Evolutionary conservation across 345 rosid genomes (phyloP).

Genomic region (Camelina neglecta): DNA sequence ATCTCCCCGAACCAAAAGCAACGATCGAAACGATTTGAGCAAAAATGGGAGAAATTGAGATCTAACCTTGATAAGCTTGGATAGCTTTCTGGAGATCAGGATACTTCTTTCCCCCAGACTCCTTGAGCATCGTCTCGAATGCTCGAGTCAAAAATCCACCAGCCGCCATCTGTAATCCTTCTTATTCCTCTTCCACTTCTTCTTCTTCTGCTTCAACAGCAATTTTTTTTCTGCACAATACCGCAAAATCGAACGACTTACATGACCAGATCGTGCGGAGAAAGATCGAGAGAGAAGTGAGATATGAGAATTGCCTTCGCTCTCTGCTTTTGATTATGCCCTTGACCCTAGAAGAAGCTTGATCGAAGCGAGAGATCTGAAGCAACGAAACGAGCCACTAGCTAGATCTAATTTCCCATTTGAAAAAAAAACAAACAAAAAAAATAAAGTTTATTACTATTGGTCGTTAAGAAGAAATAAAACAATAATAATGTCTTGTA

Average conservation of each 20-base stretch:
- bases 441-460: neutral
- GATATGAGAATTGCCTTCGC: conserved; percentile 31
- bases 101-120: conserved; percentile 77
- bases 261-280: conserved; percentile 12
- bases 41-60: conserved; percentile 31
- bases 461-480: neutral
- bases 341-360: conserved; percentile 37
- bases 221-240: conserved; percentile 12
- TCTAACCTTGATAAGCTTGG: conserved; percentile 75
- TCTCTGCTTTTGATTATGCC: conserved; percentile 13
- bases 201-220: conserved; percentile 28
- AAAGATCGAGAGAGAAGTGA: conserved; percentile 34
- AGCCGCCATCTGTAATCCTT: conserved; percentile 61
- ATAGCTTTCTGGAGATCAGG: conserved; percentile 91
- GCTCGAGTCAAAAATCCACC: conserved; percentile 95
- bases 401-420: conserved; percentile 36
- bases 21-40: neutral
- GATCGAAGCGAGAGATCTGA: conserved; percentile 44
- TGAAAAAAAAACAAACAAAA: neutral
- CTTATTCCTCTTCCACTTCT: conserved; percentile 9
- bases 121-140: conserved; percentile 95
- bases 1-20: neutral
- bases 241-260: conserved; percentile 17
- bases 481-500: neutral
- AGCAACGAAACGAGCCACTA: conserved; percentile 36